Evolutionary conservation across 805 yeast genomes (phyloP), one percentile per base, ranked within the genome.

Genomic region (Hanseniaspora taiwanica): DNA sequence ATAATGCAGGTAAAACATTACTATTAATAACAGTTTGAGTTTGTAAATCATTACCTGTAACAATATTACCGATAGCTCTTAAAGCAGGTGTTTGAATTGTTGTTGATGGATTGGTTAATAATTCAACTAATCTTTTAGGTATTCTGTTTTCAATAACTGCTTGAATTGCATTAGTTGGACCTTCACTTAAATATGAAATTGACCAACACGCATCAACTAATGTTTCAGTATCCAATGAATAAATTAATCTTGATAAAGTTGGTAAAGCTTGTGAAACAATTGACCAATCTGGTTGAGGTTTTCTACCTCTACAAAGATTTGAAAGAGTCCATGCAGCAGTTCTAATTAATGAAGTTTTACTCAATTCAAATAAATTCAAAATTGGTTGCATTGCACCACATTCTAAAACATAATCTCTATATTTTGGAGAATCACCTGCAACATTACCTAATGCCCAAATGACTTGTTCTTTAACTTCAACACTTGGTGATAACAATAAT

Each of bases 381-480:
- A 91, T 81, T 6, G 96, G 95, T 46, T 74, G 78, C 81, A 91
- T 81, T 19, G 96, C 96, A 47, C 81, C 78, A 52, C 85, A 80
- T 34, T 71, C 64, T 50, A 91, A 69, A 35, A 91, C 97, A 52
- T 72, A 80, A 65, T 91, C 97, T 66, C 98, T 78, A 69, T 77
- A 85, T 33, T 71, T 67, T 7, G 96, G 73, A 13, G 95, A 84
- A 60, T 91, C 98, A 62, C 98, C 98, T 21, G 98, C 97, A 59
- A 91, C 95, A 59, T 91, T 91, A 64, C 98, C 98, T 49, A 91
- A 69, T 21, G 98, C 97, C 98, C 98, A 91, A 51, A 91, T 89
- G 12, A 97, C 97, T 66, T 91, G 98, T 63, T 91, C 98, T 63
- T 85, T 84, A 42, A 91, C 96, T 56, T 91, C 97, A 43, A 78